Evolutionary conservation across 2,329 filamentous ascomycete species (phyloP), one percentile per base, ranked within the genome.

Genomic region (Xylariomycetidae sp.): DNA sequence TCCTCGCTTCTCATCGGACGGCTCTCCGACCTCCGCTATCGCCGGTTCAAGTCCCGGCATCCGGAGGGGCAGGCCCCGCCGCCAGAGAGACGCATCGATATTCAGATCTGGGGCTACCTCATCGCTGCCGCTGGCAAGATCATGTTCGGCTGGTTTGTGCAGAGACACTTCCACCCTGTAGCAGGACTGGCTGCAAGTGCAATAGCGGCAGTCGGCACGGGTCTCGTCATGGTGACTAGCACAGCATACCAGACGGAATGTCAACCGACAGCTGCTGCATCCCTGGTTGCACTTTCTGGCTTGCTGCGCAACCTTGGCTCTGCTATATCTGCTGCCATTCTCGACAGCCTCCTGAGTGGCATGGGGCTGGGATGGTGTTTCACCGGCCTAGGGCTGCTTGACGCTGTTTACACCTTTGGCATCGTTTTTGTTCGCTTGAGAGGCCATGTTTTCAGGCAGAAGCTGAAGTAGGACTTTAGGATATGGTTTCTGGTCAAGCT

Each of bases 211-310:
- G 51, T 63, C 20, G 61, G 61, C 6, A 59, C 62, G 37, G 60
- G 60, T 6, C 61, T 63, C 41, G 62, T 66, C 27, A 63, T 66
- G 36, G 58, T 66, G 13, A 57, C 61, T 3, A 63, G 54, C 15
- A 64, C 61, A 1, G 58, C 59, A 1, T 67, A 62, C 38, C 54
- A 64, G 25, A 65, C 63, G 10, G 60, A 64, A 36, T 63, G 57
- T 33, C 53, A 59, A 3, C 56, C 58, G 9, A 43, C 55, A 27
- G 58, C 62, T 30, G 58, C 63, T 12, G 64, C 64, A 3, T 59
- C 54, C 13, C 49, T 63, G 6, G 62, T 67, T 27, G 63, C 63
- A 1, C 47, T 67, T 6, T 58, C 54, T 4, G 60, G 61, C 30
- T 51, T 65, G 40, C 50, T 66, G 18, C 56, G 63, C 3, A 67